phyloP scores from a whole-genome alignment of 768 basidiomycete species.

The Trametes coccinea region DNA sequence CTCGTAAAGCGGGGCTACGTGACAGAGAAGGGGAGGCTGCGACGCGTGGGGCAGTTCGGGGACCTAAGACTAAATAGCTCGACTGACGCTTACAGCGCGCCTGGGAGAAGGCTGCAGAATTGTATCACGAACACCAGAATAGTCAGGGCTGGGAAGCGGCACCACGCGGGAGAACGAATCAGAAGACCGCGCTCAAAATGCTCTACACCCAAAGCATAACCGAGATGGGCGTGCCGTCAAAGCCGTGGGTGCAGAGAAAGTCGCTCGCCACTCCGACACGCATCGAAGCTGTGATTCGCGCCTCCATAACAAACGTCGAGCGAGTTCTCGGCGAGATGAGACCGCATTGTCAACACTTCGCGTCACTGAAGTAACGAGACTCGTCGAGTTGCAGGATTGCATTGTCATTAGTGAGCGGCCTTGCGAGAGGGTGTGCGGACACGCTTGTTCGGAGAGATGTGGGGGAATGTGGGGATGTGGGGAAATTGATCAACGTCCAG shows the following conservation, averaged over 20 bases:
- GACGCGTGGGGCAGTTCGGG: conserved; percentile 2
- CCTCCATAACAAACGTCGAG: background rate
- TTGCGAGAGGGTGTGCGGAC: no score
- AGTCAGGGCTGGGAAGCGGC: conserved; percentile 4
- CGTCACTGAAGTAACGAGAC: no score
- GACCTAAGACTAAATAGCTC: conserved; percentile 10
- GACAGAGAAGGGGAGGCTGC: background rate
- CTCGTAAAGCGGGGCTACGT: background rate
- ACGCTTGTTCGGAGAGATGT: background rate
- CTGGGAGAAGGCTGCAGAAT: conserved; percentile 6
- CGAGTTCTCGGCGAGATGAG: background rate
- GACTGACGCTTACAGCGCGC: conserved; percentile 12
- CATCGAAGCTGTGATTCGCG: background rate
- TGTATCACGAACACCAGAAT: background rate
- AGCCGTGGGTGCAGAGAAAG: background rate
- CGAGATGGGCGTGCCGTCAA: background rate
- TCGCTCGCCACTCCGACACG: background rate
- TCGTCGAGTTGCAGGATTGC: no score
- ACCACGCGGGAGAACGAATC: background rate
- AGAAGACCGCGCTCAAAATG: background rate
- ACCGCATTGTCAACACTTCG: background rate
- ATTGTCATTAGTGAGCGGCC: no score
- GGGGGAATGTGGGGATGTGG: background rate
- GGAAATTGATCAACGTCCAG: background rate
- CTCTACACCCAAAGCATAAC: background rate